phyloP scores from a whole-genome alignment of 768 basidiomycete genomes.

The Suillus americanus region DNA sequence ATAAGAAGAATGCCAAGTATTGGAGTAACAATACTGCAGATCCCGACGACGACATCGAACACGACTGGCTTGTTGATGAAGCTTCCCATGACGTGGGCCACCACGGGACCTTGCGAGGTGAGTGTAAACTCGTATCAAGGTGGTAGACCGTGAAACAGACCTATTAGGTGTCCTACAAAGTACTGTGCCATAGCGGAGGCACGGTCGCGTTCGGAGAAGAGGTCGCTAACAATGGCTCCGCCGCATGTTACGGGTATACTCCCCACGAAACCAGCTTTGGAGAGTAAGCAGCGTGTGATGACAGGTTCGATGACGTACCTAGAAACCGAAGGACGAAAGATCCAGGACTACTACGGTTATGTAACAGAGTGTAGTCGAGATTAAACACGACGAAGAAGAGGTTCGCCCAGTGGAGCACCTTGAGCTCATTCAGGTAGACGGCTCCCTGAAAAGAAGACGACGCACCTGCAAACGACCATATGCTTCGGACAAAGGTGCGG shows the following conservation, averaged over 20 bases:
- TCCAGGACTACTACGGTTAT: slow-evolving; percentile 12
- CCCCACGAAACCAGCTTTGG: slow-evolving; percentile 59
- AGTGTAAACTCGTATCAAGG: not conserved
- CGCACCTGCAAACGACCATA: slow-evolving; percentile 25
- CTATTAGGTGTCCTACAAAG: slow-evolving; percentile 61
- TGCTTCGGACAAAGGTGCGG: not conserved
- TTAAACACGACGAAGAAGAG: not conserved
- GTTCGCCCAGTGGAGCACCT: not conserved
- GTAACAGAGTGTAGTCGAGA: not conserved
- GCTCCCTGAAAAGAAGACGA: not conserved
- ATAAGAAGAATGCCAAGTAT: not conserved
- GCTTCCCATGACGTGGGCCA: slow-evolving; percentile 51
- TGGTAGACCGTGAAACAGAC: slow-evolving; percentile 20
- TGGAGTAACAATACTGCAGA: not conserved
- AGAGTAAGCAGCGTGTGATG: not conserved
- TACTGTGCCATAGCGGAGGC: slow-evolving; percentile 72
- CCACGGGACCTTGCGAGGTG: slow-evolving; percentile 38
- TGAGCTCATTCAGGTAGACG: not conserved
- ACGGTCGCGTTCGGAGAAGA: slow-evolving; percentile 63
- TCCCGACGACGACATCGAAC: not conserved
- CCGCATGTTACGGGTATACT: slow-evolving; percentile 65
- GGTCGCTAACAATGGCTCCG: slow-evolving; percentile 61
- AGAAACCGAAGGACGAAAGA: slow-evolving; percentile 66
- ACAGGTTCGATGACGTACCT: slow-evolving; percentile 39
- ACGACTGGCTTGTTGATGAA: not conserved